phyloP scores from a whole-genome alignment of 176 grass and related monocot species.

The Sorghum bicolor region DNA sequence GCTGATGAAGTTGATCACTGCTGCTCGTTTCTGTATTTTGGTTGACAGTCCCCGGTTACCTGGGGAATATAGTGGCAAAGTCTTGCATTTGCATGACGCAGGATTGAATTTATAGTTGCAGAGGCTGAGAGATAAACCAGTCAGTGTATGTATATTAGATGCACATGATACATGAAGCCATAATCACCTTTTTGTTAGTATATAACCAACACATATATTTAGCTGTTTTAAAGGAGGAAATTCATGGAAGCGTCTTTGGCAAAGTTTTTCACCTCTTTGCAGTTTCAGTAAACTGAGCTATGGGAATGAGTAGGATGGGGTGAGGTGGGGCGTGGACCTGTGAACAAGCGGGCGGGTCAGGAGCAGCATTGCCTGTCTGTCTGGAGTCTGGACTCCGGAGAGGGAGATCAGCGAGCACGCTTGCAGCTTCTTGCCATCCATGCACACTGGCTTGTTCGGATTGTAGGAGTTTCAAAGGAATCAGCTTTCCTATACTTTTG shows the following conservation, averaged over 20 bases:
- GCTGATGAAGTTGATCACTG: neutral
- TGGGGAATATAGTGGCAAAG: slow-evolving; percentile 32
- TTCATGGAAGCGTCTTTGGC: neutral
- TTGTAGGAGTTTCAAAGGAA: no score
- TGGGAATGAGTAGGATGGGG: neutral
- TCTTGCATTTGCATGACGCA: slow-evolving; percentile 8
- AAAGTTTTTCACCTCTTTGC: neutral
- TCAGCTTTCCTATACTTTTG: no score
- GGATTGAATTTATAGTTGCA: neutral
- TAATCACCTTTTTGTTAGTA: slow-evolving; percentile 22
- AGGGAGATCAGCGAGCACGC: neutral
- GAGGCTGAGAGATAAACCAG: slow-evolving; percentile 9
- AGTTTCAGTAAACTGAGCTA: neutral
- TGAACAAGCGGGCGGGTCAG: neutral
- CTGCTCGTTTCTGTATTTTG: neutral
- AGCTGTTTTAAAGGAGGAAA: neutral
- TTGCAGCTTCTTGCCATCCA: slow-evolving; percentile 4
- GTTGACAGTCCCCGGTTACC: neutral
- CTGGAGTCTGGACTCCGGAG: no score
- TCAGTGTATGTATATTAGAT: slow-evolving; percentile 38
- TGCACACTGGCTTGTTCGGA: neutral
- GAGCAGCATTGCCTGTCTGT: neutral
- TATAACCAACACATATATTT: slow-evolving; percentile 17
- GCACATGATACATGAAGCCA: neutral
- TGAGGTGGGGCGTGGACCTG: neutral